Base-by-base conservation (phyloP, 768 basidiomycete species). In the Mrakia hoshinonis region DNA sequence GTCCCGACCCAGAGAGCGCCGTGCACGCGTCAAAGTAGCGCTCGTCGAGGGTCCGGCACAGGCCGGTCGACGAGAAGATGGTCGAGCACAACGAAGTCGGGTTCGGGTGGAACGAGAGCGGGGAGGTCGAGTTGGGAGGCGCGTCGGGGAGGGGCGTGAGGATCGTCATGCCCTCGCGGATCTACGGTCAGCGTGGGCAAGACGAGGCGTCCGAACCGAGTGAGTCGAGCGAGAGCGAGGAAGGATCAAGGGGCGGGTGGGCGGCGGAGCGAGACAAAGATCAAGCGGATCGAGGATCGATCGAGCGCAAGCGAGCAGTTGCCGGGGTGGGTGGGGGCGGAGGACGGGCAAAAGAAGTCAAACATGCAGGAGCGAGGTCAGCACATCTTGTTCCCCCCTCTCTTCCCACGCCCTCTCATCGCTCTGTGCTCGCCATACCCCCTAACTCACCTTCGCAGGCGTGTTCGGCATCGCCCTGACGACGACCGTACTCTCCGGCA, bases 11-110 rank as follows among this genome's bases (percentile, higher is more conserved):
- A 20, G 91, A 92, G 3, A 99, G 84, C 13, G 96, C 96, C 0
- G 96, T 99, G 78, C 92, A 96, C 5, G 95, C 94, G 81, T 99
- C 95, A 76, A 99, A 99, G 79, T 98, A 90, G 79, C 94, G 97
- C 80, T 99, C 96, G 66, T 97, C 95, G 43, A 99, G 85, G 84
- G 96, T 93, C 22, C 92, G 88, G 79, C 92, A 95, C 34, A 90
- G 87, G 49, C 96, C 96, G 76, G 97, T 95, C 46, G 96, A 94
- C 24, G 91, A 92, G 84, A 99, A 98, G 75, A 99, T 93, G 76
- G 91, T 90, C 70, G 91, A 83, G 76, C 96, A 88, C 75, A 94
- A 88, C 80, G 62, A 84, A 85, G 78, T 91, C 86, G 71, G 71
- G 15, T 13, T 84, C 82, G 48, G 86, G 86, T n/a, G n/a, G n/a